phyloP scores from a whole-genome alignment of 2,329 filamentous ascomycete species.

The Xylariales sp. region DNA sequence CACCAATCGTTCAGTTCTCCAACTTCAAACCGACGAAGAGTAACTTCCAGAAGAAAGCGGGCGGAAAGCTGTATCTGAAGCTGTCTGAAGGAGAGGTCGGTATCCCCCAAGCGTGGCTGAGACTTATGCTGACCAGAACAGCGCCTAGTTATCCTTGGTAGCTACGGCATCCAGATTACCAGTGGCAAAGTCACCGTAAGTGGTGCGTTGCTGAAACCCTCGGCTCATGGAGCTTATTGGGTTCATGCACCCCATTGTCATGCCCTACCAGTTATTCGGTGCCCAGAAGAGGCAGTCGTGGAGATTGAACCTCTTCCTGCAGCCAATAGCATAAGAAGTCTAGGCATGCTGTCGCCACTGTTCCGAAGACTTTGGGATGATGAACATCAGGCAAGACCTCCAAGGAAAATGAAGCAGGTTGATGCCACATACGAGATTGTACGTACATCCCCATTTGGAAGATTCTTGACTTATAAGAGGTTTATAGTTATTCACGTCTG shows the following conservation, averaged over 20 bases:
- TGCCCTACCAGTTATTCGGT: constrained; percentile 63
- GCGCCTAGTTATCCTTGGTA: constrained; percentile 62
- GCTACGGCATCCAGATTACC: constrained; percentile 59
- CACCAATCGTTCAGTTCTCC: constrained; percentile 20
- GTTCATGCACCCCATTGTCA: constrained; percentile 65
- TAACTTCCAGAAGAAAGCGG: constrained; percentile 20
- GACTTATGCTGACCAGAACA: constrained; percentile 26
- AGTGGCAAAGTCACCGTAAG: constrained; percentile 61
- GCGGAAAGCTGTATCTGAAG: constrained; percentile 19
- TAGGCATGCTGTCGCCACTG: constrained; percentile 60
- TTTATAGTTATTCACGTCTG: constrained; percentile 47
- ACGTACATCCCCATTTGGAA: too few species aligned
- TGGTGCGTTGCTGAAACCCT: constrained; percentile 55
- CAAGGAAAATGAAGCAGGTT: constrained; percentile 24
- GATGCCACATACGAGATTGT: too few species aligned
- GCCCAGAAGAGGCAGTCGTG: constrained; percentile 42
- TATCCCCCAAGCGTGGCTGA: background rate
- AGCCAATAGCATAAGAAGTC: constrained; percentile 41
- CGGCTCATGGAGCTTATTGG: constrained; percentile 44
- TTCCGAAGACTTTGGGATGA: constrained; percentile 65
- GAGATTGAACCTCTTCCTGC: constrained; percentile 53
- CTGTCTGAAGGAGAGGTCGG: constrained; percentile 25
- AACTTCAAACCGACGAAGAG: constrained; percentile 22
- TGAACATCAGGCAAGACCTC: constrained; percentile 16
- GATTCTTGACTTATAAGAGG: too few species aligned